These are phyloP conservation scores for Lactarius tabidus DNA, from an alignment of 768 basidiomycete species.

Conservation along the genomic window DNA sequence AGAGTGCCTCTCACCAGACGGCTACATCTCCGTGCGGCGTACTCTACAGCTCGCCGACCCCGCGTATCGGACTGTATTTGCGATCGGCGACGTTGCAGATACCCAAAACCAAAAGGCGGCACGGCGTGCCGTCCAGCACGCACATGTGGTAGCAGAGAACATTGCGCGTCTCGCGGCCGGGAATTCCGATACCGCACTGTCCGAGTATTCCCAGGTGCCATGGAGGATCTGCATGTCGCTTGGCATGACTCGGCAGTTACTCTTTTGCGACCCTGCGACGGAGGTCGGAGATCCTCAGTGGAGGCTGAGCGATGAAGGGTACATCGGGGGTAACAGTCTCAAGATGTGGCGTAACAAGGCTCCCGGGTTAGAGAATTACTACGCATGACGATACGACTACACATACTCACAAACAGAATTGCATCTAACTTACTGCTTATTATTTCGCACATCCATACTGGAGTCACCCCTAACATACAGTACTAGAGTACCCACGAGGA, in stretches of 20 bases:
- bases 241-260: slow-evolving; percentile 26
- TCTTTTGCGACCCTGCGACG: slow-evolving; percentile 28
- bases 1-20: slow-evolving; percentile 15
- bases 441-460: not conserved
- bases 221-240: slow-evolving; percentile 29
- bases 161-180: slow-evolving; percentile 22
- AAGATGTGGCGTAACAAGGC: slow-evolving; percentile 29
- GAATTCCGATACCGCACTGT: not conserved
- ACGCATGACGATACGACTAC: not conserved
- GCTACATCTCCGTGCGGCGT: slow-evolving; percentile 29
- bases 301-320: slow-evolving; percentile 24
- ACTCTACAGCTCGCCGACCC: slow-evolving; percentile 30
- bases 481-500: not conserved
- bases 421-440: not conserved
- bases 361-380: slow-evolving; percentile 26
- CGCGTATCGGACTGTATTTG: slow-evolving; percentile 26
- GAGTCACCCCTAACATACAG: not conserved
- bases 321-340: slow-evolving; percentile 23
- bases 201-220: slow-evolving; percentile 3
- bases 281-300: slow-evolving; percentile 19
- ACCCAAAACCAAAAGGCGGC: slow-evolving; percentile 30
- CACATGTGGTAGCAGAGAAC: slow-evolving; percentile 27
- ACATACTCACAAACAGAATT: not conserved
- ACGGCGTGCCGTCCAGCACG: slow-evolving; percentile 27
- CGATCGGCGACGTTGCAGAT: slow-evolving; percentile 32